These are phyloP conservation scores for Penicillium polonicum DNA, from an alignment of 2,329 filamentous ascomycete genomes.

Conservation along the genomic window DNA sequence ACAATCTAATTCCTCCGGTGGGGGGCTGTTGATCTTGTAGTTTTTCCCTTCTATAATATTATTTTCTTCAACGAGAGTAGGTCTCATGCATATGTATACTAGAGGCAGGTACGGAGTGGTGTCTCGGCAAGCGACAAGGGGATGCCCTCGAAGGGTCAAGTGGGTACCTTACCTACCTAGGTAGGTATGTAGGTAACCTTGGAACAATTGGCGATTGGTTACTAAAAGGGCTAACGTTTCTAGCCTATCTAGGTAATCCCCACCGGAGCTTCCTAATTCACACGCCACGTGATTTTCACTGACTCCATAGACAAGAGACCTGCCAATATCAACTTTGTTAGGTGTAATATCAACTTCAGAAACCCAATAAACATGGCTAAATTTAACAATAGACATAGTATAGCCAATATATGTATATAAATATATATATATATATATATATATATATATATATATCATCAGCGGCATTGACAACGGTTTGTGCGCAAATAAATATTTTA, in stretches of 20 bases:
- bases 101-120: background rate
- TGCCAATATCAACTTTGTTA: background rate
- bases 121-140: background rate
- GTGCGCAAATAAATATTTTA: conserved; percentile 12
- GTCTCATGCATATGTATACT: background rate
- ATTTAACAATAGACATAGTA: no score
- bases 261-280: background rate
- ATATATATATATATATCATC: background rate
- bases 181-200: no score
- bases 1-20: background rate
- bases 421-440: no score
- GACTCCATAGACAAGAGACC: background rate
- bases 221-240: background rate
- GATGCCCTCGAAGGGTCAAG: background rate
- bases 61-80: background rate
- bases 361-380: no score
- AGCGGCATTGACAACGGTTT: conserved; percentile 5
- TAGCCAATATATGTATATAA: background rate
- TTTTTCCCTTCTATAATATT: background rate
- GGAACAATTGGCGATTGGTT: background rate
- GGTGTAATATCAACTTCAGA: background rate
- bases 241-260: background rate
- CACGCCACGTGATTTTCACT: background rate
- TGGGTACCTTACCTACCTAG: no score
- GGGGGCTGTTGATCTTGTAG: background rate